Evolutionary conservation across 1,284 basidiomycete species (phyloP), one percentile per base, ranked within the genome.

Genomic region (Sporisorium graminicola): DNA sequence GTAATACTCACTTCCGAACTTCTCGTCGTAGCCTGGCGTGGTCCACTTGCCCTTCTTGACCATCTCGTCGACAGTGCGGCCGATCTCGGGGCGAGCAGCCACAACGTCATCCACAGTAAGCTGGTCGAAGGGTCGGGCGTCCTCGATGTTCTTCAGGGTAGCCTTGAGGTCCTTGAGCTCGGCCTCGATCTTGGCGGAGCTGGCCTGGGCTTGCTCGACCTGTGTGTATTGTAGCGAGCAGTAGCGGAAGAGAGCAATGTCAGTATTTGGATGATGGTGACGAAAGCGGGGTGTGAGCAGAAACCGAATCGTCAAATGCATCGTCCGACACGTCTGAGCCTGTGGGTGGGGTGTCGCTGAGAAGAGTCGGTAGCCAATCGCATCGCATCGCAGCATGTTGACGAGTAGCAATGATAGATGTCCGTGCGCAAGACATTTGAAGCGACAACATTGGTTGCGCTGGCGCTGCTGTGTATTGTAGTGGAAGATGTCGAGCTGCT

Each of bases 21-120:
- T 85, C 76, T 85, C 84, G 55, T 80, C 75, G 82, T 86, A 86
- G 44, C 83, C 83, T 40, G 84, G 84, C 65, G 97, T 94, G 85
- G 92, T 93, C 93, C 94, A 99, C 89, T 98, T 98, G 87, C 97
- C 97, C 89, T 99, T 97, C 90, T 93, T 92, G 84, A 98, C 87
- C 95, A 98, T 98, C 82, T 91, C 95, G 89, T 98, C 94, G 80
- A 98, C 94, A 53, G 94, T 91, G 88, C 97, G 91, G 58, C 90
- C 88, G 86, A 99, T 92, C 87, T 95, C 94, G 53, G 97, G 97
- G 87, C 95, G 92, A 56, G 97, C 96, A 76, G 92, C 89, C 79
- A 92, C 91, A 81, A 99, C 93, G 80, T 99, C 97, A 82, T 93
- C 91, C 75, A 91, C 94, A 57, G 94, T 96, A 79, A 99, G 90